Conservation (phyloP, 2,329 filamentous ascomycete species). For the Metarhizium album region DNA sequence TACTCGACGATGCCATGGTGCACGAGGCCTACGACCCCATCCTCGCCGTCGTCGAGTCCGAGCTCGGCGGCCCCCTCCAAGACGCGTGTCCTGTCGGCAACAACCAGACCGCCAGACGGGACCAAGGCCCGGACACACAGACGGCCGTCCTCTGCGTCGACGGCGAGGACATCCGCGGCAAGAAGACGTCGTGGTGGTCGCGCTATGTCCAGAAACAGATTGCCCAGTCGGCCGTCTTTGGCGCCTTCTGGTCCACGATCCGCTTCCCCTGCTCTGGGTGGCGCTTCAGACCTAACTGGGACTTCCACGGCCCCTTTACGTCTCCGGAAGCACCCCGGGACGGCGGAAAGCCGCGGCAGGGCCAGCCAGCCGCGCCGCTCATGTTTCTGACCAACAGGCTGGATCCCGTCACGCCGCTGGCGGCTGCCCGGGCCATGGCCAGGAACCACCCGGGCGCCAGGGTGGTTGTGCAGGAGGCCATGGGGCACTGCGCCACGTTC, state of each 20-base stretch:
- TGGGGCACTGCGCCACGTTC: conserved; percentile 11
- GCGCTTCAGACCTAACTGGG: conserved; percentile 25
- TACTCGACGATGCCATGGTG: conserved; percentile 11
- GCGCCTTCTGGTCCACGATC: conserved; percentile 22
- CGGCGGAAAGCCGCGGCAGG: conserved; percentile 8
- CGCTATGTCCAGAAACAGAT: conserved; percentile 19
- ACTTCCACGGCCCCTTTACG: conserved; percentile 26
- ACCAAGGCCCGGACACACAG: conserved; percentile 13
- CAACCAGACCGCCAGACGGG: not conserved
- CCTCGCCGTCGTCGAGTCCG: not conserved
- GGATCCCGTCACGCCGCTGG: conserved; percentile 37
- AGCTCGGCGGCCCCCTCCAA: conserved; percentile 12
- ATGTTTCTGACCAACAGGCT: conserved; percentile 31
- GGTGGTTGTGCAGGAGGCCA: conserved; percentile 12
- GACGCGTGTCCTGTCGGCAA: conserved; percentile 11
- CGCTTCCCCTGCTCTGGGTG: conserved; percentile 30
- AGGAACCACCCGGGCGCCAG: conserved; percentile 11
- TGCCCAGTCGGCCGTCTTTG: conserved; percentile 20
- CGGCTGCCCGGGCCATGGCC: conserved; percentile 8
- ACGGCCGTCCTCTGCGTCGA: conserved; percentile 25
- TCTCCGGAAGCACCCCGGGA: conserved; percentile 16
- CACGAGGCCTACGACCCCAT: conserved; percentile 9
- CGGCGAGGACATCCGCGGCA: conserved; percentile 15
- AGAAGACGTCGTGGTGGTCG: conserved; percentile 15
- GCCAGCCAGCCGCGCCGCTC: conserved; percentile 29